Evolutionary conservation across 768 basidiomycete species (phyloP).

Genomic region (Russula vinacea): DNA sequence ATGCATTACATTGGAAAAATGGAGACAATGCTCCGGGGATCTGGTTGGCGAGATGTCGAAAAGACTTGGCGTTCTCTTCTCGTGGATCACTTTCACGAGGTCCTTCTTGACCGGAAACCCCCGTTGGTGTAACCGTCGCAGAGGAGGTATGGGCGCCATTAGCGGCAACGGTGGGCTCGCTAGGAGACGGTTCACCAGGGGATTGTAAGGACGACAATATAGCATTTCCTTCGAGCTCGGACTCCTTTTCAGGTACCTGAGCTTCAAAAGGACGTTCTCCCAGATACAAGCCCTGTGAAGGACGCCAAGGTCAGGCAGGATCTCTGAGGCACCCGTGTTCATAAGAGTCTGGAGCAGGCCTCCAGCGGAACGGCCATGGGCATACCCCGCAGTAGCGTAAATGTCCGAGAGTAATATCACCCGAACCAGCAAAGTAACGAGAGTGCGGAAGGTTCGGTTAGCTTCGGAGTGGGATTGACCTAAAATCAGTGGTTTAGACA

Average conservation of each 20-base stretch:
- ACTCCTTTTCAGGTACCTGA: slow-evolving; percentile 41
- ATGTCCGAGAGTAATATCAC: slow-evolving; percentile 83
- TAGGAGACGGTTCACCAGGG: slow-evolving; percentile 41
- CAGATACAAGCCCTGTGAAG: slow-evolving; percentile 80
- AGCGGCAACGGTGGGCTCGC: slow-evolving; percentile 22
- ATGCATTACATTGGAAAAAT: slow-evolving; percentile 76
- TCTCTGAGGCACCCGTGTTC: slow-evolving; percentile 55
- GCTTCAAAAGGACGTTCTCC: slow-evolving; percentile 82
- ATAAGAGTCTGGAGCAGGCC: slow-evolving; percentile 73
- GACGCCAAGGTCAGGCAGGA: slow-evolving; percentile 69
- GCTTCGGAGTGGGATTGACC: slow-evolving; percentile 49
- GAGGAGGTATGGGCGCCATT: slow-evolving; percentile 31
- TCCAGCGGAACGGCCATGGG: slow-evolving; percentile 74
- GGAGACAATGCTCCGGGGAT: slow-evolving; percentile 72
- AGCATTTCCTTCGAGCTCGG: slow-evolving; percentile 43
- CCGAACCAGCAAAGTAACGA: slow-evolving; percentile 74
- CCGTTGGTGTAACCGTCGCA: slow-evolving; percentile 27
- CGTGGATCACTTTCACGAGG: slow-evolving; percentile 45
- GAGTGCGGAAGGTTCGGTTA: slow-evolving; percentile 64
- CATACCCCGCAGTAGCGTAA: slow-evolving; percentile 77
- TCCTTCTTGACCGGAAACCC: slow-evolving; percentile 31
- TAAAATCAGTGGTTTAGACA: slow-evolving; percentile 29
- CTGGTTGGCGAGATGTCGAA: slow-evolving; percentile 77
- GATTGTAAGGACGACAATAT: slow-evolving; percentile 48
- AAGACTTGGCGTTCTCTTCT: slow-evolving; percentile 67